Conservation (phyloP, 2,329 filamentous ascomycete genomes). For the Grosmannia huntii region DNA sequence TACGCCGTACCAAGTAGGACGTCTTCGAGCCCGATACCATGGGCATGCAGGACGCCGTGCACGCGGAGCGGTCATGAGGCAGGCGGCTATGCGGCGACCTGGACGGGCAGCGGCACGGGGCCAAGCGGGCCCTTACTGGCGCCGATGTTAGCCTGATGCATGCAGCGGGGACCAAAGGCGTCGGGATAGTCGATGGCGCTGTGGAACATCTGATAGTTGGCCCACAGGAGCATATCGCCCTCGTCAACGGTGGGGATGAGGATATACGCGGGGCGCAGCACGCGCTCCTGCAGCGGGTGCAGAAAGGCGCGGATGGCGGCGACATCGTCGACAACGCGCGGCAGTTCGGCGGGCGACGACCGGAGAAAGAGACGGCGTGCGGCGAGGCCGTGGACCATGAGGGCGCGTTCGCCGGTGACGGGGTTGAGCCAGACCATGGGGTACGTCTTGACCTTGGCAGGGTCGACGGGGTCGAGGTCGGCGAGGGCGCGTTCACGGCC, state of each 20-base stretch:
- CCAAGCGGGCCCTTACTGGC: conserved; percentile 9
- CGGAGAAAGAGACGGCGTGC: conserved; percentile 26
- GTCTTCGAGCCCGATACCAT: background rate
- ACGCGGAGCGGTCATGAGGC: background rate
- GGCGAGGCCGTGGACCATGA: conserved; percentile 29
- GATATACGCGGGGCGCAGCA: conserved; percentile 29
- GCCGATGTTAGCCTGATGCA: conserved; percentile 30
- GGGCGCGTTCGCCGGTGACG: conserved; percentile 25
- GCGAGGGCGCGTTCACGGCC: conserved; percentile 25
- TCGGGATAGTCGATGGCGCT: conserved; percentile 30
- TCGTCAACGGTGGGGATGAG: conserved; percentile 25
- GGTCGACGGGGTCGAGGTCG: conserved; percentile 23
- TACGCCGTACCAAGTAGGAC: background rate
- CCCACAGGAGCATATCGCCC: conserved; percentile 31
- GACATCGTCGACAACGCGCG: conserved; percentile 24
- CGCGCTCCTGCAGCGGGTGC: conserved; percentile 23
- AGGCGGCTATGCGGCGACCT: background rate
- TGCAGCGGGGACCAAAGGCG: conserved; percentile 25
- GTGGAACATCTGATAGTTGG: conserved; percentile 29
- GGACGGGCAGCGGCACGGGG: conserved; percentile 1
- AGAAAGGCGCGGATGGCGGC: conserved; percentile 23
- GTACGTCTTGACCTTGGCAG: conserved; percentile 23
- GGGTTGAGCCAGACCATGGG: conserved; percentile 35
- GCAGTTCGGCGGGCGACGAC: conserved; percentile 18
- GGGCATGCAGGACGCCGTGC: background rate